Evolutionary conservation across 352 stramenopile genomes (phyloP).

Genomic region (Phytopythium mirpurense): DNA sequence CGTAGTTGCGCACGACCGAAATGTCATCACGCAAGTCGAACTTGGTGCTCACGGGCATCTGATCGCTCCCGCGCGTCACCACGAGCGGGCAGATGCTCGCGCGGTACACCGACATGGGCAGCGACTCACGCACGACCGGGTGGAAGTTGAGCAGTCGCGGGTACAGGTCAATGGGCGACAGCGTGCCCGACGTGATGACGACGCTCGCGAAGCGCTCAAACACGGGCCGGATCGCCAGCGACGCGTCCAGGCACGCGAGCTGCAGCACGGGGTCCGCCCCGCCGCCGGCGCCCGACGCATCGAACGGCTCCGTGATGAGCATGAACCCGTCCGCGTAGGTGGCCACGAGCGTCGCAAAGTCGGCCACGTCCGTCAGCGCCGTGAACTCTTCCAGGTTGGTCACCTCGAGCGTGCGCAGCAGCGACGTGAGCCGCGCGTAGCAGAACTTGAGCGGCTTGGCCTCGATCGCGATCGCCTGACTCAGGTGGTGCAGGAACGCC

Average conservation of each 20-base stretch:
- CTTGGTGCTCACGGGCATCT: conserved; percentile 95
- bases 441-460: conserved; percentile 97
- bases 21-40: conserved; percentile 87
- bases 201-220: conserved; percentile 93
- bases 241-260: conserved; percentile 96
- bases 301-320: conserved; percentile 96
- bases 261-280: conserved; percentile 86
- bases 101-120: conserved; percentile 98
- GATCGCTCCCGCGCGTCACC: conserved; percentile 96
- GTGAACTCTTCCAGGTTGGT: conserved; percentile 97
- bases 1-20: conserved; percentile 96
- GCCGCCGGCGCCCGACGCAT: conserved; percentile 55
- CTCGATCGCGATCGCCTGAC: conserved; percentile 93
- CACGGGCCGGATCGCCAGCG: conserved; percentile 97
- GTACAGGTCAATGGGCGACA: conserved; percentile 99
- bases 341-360: conserved; percentile 96
- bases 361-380: conserved; percentile 92
- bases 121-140: conserved; percentile 92
- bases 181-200: conserved; percentile 91
- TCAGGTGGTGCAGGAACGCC: conserved; percentile 94
- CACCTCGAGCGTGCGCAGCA: conserved; percentile 95
- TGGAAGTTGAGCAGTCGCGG: conserved; percentile 98
- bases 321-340: conserved; percentile 98
- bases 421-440: conserved; percentile 95
- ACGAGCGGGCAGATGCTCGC: conserved; percentile 97